Evolutionary conservation across 2,329 filamentous ascomycete genomes (phyloP).

Genomic region (Alternaria arborescens): DNA sequence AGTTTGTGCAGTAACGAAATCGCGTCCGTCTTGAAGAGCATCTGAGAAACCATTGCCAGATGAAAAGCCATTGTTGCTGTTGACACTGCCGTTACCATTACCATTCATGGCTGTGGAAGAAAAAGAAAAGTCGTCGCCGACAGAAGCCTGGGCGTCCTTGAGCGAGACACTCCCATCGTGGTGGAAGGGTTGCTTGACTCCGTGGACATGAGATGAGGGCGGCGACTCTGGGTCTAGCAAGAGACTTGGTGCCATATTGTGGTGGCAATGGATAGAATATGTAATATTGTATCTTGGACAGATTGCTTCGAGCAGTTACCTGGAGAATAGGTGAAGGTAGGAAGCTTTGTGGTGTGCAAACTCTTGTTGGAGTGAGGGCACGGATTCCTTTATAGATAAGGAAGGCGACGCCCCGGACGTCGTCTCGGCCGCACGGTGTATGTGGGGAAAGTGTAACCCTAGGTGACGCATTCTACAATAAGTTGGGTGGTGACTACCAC

Average conservation of each 20-base stretch:
- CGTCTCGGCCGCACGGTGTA: conserved; percentile 20
- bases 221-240: conserved; percentile 38
- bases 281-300: background rate
- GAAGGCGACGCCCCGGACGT: conserved; percentile 14
- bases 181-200: conserved; percentile 29
- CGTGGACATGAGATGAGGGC: conserved; percentile 21
- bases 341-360: background rate
- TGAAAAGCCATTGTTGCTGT: conserved; percentile 23
- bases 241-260: conserved; percentile 43
- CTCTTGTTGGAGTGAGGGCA: conserved; percentile 18
- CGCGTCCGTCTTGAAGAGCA: conserved; percentile 24
- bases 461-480: conserved; percentile 9
- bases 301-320: background rate
- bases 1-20: conserved; percentile 41
- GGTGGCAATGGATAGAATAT: background rate
- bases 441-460: conserved; percentile 31
- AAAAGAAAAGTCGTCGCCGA: conserved; percentile 26
- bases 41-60: conserved; percentile 20
- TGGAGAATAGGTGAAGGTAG: background rate
- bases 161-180: conserved; percentile 28
- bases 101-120: conserved; percentile 23
- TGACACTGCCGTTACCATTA: conserved; percentile 19
- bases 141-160: conserved; percentile 34
- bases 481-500: conserved; percentile 9
- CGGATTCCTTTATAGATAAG: conserved; percentile 25